Percentiles rank a stretch among this genome's conserved stretches.
phyloP scores from a whole-genome alignment of 768 basidiomycete genomes.

The Cystofilobasidium macerans region DNA sequence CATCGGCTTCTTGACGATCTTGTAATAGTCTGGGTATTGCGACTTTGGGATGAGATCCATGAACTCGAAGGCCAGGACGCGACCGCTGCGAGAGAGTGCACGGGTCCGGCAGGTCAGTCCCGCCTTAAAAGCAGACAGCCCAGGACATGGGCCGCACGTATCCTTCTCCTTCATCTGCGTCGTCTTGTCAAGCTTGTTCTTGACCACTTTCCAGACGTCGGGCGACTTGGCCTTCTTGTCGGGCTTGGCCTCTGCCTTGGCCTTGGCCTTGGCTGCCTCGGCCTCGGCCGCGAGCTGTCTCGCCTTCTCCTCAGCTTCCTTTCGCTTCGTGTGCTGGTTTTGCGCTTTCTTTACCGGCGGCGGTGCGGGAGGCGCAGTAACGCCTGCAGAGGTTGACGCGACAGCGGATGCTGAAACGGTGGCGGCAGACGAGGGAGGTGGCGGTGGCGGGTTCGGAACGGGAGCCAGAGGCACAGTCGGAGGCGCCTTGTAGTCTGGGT shows the following conservation, averaged over 20 bases:
- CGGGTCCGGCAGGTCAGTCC: conserved; percentile 2
- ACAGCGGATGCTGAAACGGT: not conserved
- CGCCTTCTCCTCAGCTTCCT: not conserved
- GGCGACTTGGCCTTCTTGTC: conserved; percentile 9
- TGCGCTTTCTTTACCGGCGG: not conserved
- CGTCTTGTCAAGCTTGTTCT: conserved; percentile 58
- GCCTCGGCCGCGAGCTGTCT: conserved; percentile 2
- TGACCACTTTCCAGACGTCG: conserved; percentile 39
- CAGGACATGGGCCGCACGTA: conserved; percentile 31
- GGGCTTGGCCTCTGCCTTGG: not conserved
- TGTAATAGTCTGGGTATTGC: conserved; percentile 68
- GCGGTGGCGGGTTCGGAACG: not conserved
- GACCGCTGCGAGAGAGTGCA: conserved; percentile 41
- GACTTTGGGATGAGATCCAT: conserved; percentile 74
- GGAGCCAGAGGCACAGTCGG: not conserved
- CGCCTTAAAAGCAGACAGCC: conserved; percentile 41
- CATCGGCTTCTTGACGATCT: conserved; percentile 63
- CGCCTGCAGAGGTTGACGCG: conserved; percentile 35
- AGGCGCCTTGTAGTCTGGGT: conserved; percentile 1
- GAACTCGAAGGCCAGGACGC: conserved; percentile 59
- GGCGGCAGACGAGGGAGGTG: not conserved
- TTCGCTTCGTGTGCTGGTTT: conserved; percentile 5
- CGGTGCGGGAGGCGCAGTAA: conserved; percentile 37
- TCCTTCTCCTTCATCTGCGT: conserved; percentile 58
- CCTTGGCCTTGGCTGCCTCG: not conserved